Evolutionary conservation across 345 rosid species (phyloP).

Genomic region (Populus alba): DNA sequence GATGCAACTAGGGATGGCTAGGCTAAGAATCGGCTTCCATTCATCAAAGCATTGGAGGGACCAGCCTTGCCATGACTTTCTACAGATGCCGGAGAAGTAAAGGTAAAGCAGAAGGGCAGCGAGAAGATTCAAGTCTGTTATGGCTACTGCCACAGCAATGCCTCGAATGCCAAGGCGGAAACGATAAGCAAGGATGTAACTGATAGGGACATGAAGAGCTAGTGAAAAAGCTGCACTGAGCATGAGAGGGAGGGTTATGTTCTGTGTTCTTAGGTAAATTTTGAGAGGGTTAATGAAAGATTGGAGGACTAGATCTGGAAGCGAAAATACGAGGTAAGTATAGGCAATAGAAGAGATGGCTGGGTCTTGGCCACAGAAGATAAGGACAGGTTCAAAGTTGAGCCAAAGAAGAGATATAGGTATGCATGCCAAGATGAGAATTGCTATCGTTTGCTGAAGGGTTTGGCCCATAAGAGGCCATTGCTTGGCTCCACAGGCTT

Average conservation of each 20-base stretch:
- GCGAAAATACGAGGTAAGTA: slow-evolving; percentile 33
- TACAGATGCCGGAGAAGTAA: slow-evolving; percentile 33
- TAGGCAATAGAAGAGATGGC: slow-evolving; percentile 44
- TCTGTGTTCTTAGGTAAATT: slow-evolving; percentile 52
- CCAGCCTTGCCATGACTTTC: slow-evolving; percentile 48
- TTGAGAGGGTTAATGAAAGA: slow-evolving; percentile 44
- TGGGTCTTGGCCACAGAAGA: slow-evolving; percentile 44
- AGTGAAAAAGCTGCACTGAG: slow-evolving; percentile 45
- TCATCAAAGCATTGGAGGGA: slow-evolving; percentile 36
- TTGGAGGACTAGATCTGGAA: slow-evolving; percentile 54
- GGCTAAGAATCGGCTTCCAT: slow-evolving; percentile 41
- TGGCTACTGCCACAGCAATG: slow-evolving; percentile 37
- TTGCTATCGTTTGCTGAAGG: slow-evolving; percentile 47
- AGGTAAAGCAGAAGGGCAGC: slow-evolving; percentile 36
- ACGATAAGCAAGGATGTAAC: slow-evolving; percentile 31
- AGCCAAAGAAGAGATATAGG: slow-evolving; percentile 58
- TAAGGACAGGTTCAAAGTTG: slow-evolving; percentile 38
- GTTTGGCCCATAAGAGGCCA: slow-evolving; percentile 55
- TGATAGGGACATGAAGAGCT: slow-evolving; percentile 43
- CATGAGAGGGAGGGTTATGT: slow-evolving; percentile 49
- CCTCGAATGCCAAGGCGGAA: slow-evolving; percentile 41
- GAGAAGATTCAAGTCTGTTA: slow-evolving; percentile 42
- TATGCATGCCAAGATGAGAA: slow-evolving; percentile 38
- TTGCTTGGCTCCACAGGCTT: slow-evolving; percentile 54
- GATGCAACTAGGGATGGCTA: slow-evolving; percentile 48